Percentiles rank a stretch among this genome's conserved stretches.
These are phyloP conservation scores for Rhodotorula sp. DNA, from an alignment of 1,284 basidiomycete species.

Conservation along the genomic window DNA sequence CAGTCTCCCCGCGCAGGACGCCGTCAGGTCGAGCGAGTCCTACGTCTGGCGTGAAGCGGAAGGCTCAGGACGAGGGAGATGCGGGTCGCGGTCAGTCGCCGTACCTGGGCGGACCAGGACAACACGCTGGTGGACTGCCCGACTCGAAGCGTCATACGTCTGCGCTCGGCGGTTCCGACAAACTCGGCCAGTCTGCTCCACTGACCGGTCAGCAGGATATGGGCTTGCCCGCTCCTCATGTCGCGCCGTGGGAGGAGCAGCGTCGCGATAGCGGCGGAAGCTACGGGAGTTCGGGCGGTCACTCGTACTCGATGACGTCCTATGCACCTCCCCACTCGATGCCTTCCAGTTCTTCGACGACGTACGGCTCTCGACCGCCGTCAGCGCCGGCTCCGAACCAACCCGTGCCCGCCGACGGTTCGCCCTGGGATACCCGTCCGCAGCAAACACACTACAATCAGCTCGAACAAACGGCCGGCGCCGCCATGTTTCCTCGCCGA, in stretches of 20 bases:
- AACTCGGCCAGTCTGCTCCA: slow-evolving; percentile 18
- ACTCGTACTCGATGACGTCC: slow-evolving; percentile 8
- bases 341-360: not conserved
- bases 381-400: not conserved
- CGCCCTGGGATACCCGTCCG: slow-evolving; percentile 2
- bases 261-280: slow-evolving; percentile 32
- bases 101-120: not conserved
- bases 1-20: not conserved
- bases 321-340: not conserved
- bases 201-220: slow-evolving; percentile 1
- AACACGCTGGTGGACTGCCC: slow-evolving; percentile 1
- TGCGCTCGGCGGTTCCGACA: slow-evolving; percentile 26
- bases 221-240: no score
- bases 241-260: slow-evolving; percentile 33
- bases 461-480: not conserved
- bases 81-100: slow-evolving; percentile 6
- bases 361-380: not conserved
- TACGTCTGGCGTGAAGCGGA: slow-evolving; percentile 26
- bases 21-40: not conserved
- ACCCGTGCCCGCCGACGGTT: not conserved
- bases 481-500: slow-evolving; percentile 7
- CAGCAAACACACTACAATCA: not conserved
- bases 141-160: slow-evolving; percentile 29
- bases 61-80: slow-evolving; percentile 23
- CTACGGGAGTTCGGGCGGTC: slow-evolving; percentile 16